A percentile compares a stretch with the other conserved stretches of the same genome.
These are phyloP conservation scores for Acacia crassicarpa DNA, from an alignment of 306 rosid species.

Conservation along the genomic window DNA sequence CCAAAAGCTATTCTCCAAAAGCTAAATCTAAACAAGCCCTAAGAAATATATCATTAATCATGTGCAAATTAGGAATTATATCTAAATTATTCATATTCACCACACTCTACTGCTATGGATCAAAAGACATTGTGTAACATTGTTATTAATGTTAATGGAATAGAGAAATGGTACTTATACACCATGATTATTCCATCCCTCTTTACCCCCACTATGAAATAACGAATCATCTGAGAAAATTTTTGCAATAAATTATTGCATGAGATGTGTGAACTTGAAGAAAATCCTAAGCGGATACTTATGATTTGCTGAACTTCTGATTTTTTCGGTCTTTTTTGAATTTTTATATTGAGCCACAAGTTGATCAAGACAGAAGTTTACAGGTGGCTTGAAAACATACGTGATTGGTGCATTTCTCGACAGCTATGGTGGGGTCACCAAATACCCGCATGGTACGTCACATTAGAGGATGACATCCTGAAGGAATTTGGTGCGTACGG, in stretches of 20 bases:
- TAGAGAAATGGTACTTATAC: not conserved
- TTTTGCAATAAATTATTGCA: not conserved
- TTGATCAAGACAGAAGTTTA: slow-evolving; percentile 25
- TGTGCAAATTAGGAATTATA: not conserved
- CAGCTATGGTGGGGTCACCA: slow-evolving; percentile 99
- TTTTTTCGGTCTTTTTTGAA: not conserved
- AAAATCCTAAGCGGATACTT: not conserved
- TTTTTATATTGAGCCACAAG: not conserved
- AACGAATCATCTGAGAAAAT: not conserved
- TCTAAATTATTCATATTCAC: not conserved
- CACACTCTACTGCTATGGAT: not conserved
- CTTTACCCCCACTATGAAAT: not conserved
- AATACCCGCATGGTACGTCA: slow-evolving; percentile 90
- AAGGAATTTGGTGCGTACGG: slow-evolving; percentile 69
- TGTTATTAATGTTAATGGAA: slow-evolving; percentile 1
- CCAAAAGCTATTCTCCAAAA: no score
- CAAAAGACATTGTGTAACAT: slow-evolving; percentile 1
- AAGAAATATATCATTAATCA: not conserved
- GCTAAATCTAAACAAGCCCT: no score
- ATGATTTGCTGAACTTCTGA: not conserved
- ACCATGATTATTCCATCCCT: not conserved
- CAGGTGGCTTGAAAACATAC: slow-evolving; percentile 95
- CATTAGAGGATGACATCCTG: slow-evolving; percentile 63
- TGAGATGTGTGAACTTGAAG: not conserved
- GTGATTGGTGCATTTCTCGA: slow-evolving; percentile 95